Conservation (phyloP, 805 yeast species). For the Candida tallmaniae region DNA sequence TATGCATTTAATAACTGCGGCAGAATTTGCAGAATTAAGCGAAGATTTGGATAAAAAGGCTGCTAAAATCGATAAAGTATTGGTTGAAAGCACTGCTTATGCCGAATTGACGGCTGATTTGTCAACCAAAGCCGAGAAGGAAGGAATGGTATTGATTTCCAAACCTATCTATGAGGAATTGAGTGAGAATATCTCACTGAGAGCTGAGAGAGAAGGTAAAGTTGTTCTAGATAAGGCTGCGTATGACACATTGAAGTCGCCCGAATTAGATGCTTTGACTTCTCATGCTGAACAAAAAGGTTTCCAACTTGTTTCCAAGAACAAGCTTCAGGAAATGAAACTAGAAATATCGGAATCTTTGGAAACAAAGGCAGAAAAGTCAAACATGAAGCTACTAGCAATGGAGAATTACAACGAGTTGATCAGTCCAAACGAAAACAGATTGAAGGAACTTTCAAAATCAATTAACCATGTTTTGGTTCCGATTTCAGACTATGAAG, state of each 20-base stretch:
- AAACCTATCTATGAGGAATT: background rate
- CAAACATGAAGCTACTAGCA: slow-evolving; percentile 18
- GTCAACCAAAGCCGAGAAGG: background rate
- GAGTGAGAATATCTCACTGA: slow-evolving; percentile 22
- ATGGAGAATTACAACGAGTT: slow-evolving; percentile 14
- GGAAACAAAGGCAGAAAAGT: slow-evolving; percentile 18
- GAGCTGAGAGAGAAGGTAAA: slow-evolving; percentile 11
- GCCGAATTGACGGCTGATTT: slow-evolving; percentile 2
- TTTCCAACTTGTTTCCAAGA: background rate
- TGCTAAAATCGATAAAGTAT: background rate
- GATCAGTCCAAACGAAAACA: slow-evolving; percentile 9
- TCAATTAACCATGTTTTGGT: slow-evolving; percentile 12
- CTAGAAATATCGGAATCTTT: slow-evolving; percentile 6
- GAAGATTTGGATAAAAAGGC: slow-evolving; percentile 27
- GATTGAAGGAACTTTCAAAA: slow-evolving; percentile 13
- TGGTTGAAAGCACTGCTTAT: background rate
- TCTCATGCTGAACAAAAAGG: background rate
- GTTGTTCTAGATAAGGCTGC: slow-evolving; percentile 1
- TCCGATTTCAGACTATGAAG: slow-evolving; percentile 10
- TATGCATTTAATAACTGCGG: background rate
- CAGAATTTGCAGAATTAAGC: slow-evolving; percentile 3
- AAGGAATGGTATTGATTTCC: background rate
- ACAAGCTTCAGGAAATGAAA: slow-evolving; percentile 8
- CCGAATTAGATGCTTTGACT: background rate
- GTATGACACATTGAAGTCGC: background rate